Percentiles rank a stretch among this genome's conserved stretches.
phyloP scores from a whole-genome alignment of 73 alveolate species.

The Blepharisma stoltei region DNA sequence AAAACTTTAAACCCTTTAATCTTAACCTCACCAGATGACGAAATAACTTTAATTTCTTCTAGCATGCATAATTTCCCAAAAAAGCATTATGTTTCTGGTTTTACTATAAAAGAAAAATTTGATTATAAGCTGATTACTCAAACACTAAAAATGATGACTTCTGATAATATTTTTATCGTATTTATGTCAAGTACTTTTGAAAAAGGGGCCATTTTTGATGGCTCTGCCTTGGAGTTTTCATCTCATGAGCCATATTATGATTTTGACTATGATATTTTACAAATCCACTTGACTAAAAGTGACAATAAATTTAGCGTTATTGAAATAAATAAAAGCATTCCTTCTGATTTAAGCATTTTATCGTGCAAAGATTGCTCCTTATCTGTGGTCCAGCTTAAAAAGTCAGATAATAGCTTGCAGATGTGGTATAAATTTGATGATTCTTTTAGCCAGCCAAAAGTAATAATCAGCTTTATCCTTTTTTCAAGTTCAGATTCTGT shows the following conservation, averaged over 20 bases:
- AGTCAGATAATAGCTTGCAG: neutral
- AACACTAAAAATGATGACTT: neutral
- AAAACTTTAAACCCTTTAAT: too few species aligned
- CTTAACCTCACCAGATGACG: too few species aligned
- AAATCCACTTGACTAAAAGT: neutral
- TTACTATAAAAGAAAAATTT: neutral
- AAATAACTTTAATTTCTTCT: neutral
- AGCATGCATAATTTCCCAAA: neutral
- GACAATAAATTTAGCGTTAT: neutral
- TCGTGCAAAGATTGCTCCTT: neutral
- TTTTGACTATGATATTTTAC: neutral
- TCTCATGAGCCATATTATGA: neutral
- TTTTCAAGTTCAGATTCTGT: too few species aligned
- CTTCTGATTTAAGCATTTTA: neutral
- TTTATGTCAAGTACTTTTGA: neutral
- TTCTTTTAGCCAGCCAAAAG: conserved; percentile 2
- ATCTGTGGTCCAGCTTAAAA: neutral
- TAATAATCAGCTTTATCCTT: too few species aligned
- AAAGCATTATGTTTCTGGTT: conserved; percentile 9
- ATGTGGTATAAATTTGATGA: conserved; percentile 25
- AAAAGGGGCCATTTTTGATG: neutral
- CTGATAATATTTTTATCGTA: neutral
- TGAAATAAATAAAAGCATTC: neutral
- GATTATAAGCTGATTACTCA: neutral
- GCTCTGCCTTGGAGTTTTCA: neutral